Evolutionary conservation across 164 flowering plant species (phyloP), one percentile per base, ranked within the genome.

Genomic region (Brasenia schreberi): DNA sequence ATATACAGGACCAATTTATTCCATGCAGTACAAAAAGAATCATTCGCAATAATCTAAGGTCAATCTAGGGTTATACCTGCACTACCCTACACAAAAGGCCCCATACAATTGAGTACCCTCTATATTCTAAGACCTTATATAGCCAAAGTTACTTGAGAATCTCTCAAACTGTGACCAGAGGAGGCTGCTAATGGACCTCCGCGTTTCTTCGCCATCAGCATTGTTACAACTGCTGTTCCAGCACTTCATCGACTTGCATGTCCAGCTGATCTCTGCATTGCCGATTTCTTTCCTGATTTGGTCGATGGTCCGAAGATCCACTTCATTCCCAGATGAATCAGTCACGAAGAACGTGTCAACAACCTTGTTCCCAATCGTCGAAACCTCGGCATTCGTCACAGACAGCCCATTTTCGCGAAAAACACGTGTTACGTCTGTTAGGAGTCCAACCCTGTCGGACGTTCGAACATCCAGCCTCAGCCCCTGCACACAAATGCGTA

Each of bases 361-460:
- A 33, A 90, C 91, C 67, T 39, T 79, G 18, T 85, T 88, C 0
- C 86, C 95, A 0, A 73, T 70, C 0, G 74, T 82, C 6, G 84
- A 79, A 1, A 91, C 65, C 71, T 94, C 96, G 2, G 85, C 80
- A 65, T 87, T 83, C 0, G 85, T 42, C 42, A 94, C 75, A 0
- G 93, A 84, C 4, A 94, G 76, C 16, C 97, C 93, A 43, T 82
- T 80, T 70, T 94, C 97, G 1, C 99, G 79, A 66, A 91, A 79
- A 56, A 81, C 89, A 63, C 99, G 65, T 9, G 96, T 89, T 11
- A 94, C 64, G 19, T 89, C 92, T 6, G 97, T 84, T 17, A 91
- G 83, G 49, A 89, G 72, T 49, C 96, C 93, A 42, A 74, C 42
- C 42, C 88, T 73, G 74, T 91, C 80, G 44, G 65, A n/a, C 4